phyloP scores from a whole-genome alignment of 192 early-diverging fungal species.

The Coemansia sp. region DNA sequence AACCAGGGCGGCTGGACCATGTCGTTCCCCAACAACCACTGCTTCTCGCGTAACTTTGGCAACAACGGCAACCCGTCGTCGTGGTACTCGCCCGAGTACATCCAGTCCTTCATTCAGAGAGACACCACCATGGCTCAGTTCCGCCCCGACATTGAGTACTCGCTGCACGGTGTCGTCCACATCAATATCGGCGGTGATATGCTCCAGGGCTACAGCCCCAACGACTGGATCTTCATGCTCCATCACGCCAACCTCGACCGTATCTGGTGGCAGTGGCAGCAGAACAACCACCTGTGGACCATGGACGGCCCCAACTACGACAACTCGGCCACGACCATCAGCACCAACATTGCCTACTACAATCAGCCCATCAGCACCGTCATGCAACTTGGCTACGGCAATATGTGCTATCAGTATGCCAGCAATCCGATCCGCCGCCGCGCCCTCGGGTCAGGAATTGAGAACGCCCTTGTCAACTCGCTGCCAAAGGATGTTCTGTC shows the following conservation, averaged over 20 bases:
- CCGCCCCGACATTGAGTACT: constrained; percentile 50
- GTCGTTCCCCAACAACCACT: constrained; percentile 46
- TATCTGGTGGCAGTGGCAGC: constrained; percentile 57
- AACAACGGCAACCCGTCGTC: constrained; percentile 39
- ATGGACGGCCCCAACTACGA: constrained; percentile 49
- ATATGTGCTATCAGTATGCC: constrained; percentile 55
- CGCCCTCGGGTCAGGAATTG: constrained; percentile 11
- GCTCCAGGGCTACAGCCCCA: constrained; percentile 47
- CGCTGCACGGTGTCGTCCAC: constrained; percentile 54
- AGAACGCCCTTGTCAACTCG: constrained; percentile 10
- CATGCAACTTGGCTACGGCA: constrained; percentile 55
- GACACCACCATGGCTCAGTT: constrained; percentile 35
- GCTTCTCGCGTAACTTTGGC: constrained; percentile 50
- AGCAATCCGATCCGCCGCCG: constrained; percentile 40
- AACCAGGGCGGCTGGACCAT: constrained; percentile 40
- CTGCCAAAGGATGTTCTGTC: constrained; percentile 33
- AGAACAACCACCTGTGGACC: constrained; percentile 33
- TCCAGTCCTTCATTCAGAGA: constrained; percentile 39
- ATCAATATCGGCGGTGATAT: constrained; percentile 55
- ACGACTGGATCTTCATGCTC: constrained; percentile 56
- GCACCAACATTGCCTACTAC: constrained; percentile 38
- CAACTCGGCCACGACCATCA: constrained; percentile 13
- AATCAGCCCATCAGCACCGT: constrained; percentile 43
- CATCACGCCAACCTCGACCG: constrained; percentile 56
- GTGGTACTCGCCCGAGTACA: constrained; percentile 54